Conservation (phyloP, 108 stramenopile genomes). For the Discostella stelligeroides region DNA sequence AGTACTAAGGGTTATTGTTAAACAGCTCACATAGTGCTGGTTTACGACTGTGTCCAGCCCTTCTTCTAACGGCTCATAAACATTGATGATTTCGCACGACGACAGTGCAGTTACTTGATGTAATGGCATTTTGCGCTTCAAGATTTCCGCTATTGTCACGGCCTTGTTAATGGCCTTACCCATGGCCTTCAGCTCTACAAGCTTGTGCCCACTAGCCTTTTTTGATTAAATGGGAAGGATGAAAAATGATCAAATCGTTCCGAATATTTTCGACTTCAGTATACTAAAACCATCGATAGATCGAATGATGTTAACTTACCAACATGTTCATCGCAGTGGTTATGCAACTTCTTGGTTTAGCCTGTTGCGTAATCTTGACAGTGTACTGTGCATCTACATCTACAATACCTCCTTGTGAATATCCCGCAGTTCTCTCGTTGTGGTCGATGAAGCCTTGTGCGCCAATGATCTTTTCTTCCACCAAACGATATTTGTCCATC, state of each 20-base stretch:
- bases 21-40: conserved; percentile 78
- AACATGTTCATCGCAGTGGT: conserved; percentile 79
- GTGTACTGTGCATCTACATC: conserved; percentile 36
- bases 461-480: conserved; percentile 63
- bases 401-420: conserved; percentile 11
- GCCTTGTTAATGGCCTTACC: conserved; percentile 90
- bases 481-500: conserved; percentile 89
- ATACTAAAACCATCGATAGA: background rate
- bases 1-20: conserved; percentile 70
- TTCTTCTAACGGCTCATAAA: conserved; percentile 87
- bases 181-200: conserved; percentile 84
- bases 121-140: conserved; percentile 85
- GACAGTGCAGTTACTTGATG: conserved; percentile 76
- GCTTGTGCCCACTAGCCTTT: conserved; percentile 62
- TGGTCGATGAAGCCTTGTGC: conserved; percentile 49
- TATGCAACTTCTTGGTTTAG: conserved; percentile 86
- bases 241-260: conserved; percentile 3
- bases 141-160: conserved; percentile 87
- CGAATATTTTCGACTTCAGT: background rate
- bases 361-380: conserved; percentile 82
- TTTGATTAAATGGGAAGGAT: background rate
- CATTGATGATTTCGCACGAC: conserved; percentile 80
- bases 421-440: conserved; percentile 44
- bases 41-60: conserved; percentile 81
- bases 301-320: conserved; percentile 50